phyloP scores from a whole-genome alignment of 2,329 filamentous ascomycete genomes.

The Dryadomyces quercus-mongolicae region DNA sequence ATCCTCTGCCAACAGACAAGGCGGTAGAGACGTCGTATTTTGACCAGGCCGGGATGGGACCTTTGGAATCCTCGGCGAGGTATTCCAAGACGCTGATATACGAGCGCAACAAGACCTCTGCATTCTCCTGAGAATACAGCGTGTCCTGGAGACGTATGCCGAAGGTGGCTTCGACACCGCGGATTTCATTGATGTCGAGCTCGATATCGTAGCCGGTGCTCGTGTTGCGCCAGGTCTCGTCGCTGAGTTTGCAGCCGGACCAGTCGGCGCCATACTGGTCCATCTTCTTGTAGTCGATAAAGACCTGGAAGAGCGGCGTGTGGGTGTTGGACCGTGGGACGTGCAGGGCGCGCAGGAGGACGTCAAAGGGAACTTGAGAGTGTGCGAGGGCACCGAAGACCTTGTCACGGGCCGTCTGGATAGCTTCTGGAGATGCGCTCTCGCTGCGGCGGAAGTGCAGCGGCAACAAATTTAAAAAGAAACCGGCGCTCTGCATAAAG shows the following conservation, averaged over 20 bases:
- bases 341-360: constrained; percentile 30
- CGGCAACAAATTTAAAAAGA: constrained; percentile 26
- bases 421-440: constrained; percentile 14
- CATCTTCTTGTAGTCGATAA: constrained; percentile 20
- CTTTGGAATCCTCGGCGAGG: background rate
- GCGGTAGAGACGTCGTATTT: background rate
- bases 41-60: background rate
- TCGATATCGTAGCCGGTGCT: constrained; percentile 18
- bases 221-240: constrained; percentile 8
- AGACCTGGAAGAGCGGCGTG: constrained; percentile 36
- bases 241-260: constrained; percentile 12
- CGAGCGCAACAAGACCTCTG: constrained; percentile 14
- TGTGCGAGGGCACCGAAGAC: constrained; percentile 25
- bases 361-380: constrained; percentile 34
- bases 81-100: constrained; percentile 9
- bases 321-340: constrained; percentile 24
- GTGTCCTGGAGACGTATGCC: constrained; percentile 18
- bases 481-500: constrained; percentile 19
- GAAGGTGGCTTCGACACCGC: constrained; percentile 10
- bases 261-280: background rate
- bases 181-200: constrained; percentile 25
- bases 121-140: constrained; percentile 18
- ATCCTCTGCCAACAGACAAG: background rate
- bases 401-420: constrained; percentile 15
- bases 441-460: constrained; percentile 21